phyloP scores from a whole-genome alignment of 257 asterid genomes.

The Salvia splendens region DNA sequence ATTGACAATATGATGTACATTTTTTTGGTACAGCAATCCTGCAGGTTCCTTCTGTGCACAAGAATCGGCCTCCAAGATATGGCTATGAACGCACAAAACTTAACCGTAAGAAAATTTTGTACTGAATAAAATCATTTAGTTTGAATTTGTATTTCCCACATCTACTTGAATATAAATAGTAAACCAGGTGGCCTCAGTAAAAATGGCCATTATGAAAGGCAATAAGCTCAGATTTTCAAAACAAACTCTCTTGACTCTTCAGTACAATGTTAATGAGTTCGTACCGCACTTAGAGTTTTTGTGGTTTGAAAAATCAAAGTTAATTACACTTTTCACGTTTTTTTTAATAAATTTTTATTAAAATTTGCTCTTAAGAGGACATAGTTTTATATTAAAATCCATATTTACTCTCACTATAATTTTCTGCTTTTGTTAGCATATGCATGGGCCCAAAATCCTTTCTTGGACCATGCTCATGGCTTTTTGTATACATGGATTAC shows the following conservation, averaged over 20 bases:
- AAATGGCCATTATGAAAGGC: too few species aligned
- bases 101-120: slow-evolving; percentile 58
- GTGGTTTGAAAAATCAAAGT: slow-evolving; percentile 26
- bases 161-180: slow-evolving; percentile 9
- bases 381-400: neutral
- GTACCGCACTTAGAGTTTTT: slow-evolving; percentile 8
- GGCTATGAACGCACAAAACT: slow-evolving; percentile 89
- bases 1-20: slow-evolving; percentile 43
- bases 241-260: too few species aligned
- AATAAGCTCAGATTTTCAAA: too few species aligned
- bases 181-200: too few species aligned
- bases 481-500: slow-evolving; percentile 6
- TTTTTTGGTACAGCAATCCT: slow-evolving; percentile 79
- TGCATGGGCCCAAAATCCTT: slow-evolving; percentile 26
- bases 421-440: slow-evolving; percentile 24
- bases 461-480: neutral
- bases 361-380: slow-evolving; percentile 19
- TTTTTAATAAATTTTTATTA: slow-evolving; percentile 2
- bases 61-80: slow-evolving; percentile 71
- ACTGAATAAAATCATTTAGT: slow-evolving; percentile 15
- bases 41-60: slow-evolving; percentile 86
- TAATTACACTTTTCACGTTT: neutral
- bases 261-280: slow-evolving; percentile 7
- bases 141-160: slow-evolving; percentile 21
- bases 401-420: slow-evolving; percentile 16